Conservation (phyloP, 345 rosid genomes). For the Sisymbrium altissimum region DNA sequence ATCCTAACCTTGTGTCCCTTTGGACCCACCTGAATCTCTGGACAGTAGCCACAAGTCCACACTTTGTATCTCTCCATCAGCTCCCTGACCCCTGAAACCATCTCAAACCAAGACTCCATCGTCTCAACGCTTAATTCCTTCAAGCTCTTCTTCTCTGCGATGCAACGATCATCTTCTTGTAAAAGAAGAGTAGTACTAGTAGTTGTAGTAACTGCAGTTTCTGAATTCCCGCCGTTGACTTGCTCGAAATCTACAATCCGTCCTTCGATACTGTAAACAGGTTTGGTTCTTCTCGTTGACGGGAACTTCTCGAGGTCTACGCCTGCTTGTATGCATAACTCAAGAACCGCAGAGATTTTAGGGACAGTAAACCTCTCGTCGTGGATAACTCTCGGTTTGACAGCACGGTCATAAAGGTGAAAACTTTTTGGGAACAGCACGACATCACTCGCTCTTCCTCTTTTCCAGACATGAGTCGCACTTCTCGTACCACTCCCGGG, state of each 20-base stretch:
- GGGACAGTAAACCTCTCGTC: constrained; percentile 52
- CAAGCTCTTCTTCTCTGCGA: constrained; percentile 26
- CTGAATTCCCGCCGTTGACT: constrained; percentile 16
- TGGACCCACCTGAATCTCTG: constrained; percentile 91
- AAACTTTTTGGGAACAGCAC: constrained; percentile 66
- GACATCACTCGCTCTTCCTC: constrained; percentile 54
- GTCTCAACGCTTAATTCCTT: constrained; percentile 49
- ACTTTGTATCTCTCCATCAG: constrained; percentile 65
- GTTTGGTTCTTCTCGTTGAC: constrained; percentile 64
- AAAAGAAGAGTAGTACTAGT: neutral
- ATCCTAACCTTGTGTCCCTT: constrained; percentile 85
- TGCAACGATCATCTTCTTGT: constrained; percentile 10
- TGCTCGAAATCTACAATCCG: constrained; percentile 81
- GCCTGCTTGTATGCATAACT: constrained; percentile 85
- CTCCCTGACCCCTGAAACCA: constrained; percentile 59
- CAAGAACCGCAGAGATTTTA: constrained; percentile 66
- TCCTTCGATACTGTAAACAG: constrained; percentile 85
- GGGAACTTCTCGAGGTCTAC: constrained; percentile 64
- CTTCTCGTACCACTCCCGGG: constrained; percentile 60
- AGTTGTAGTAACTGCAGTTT: neutral
- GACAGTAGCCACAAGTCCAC: constrained; percentile 79
- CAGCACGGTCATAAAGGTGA: constrained; percentile 83
- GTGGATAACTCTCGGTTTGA: constrained; percentile 71
- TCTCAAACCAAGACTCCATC: constrained; percentile 61
- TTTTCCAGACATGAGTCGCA: constrained; percentile 76